Percentiles rank a stretch among this genome's conserved stretches.
These are phyloP conservation scores for Fagus sylvatica DNA, from an alignment of 306 rosid genomes.

Conservation along the genomic window DNA sequence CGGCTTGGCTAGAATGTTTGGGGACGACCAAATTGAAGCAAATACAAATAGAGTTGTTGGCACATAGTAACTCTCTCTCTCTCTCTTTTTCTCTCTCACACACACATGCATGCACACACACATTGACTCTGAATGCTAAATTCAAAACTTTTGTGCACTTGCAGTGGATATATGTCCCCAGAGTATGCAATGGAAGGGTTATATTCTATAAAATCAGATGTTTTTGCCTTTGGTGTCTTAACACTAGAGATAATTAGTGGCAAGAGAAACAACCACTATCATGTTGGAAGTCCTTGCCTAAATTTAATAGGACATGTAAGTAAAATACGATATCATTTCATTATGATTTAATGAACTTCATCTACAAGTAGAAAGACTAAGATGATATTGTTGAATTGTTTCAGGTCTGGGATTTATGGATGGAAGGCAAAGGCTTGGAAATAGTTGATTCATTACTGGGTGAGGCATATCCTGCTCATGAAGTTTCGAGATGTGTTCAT, in stretches of 20 bases:
- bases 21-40: neutral
- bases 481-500: slow-evolving; percentile 49
- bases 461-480: slow-evolving; percentile 22
- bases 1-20: neutral
- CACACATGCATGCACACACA: neutral
- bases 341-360: neutral
- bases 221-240: slow-evolving; percentile 61
- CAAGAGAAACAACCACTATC: slow-evolving; percentile 45
- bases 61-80: neutral
- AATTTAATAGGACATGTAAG: slow-evolving; percentile 71
- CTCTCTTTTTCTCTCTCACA: neutral
- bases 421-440: slow-evolving; percentile 37
- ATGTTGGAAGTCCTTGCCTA: slow-evolving; percentile 26
- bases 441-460: slow-evolving; percentile 37
- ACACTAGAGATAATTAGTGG: slow-evolving; percentile 61
- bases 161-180: slow-evolving; percentile 66
- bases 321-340: neutral
- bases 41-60: slow-evolving; percentile 1
- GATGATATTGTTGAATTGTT: neutral
- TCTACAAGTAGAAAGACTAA: neutral
- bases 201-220: slow-evolving; percentile 54
- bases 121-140: neutral
- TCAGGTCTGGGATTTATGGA: slow-evolving; percentile 70
- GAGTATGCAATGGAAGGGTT: slow-evolving; percentile 66
- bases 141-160: neutral